Evolutionary conservation across 2,329 filamentous ascomycete species (phyloP), one percentile per base, ranked within the genome.

Genomic region (Stachybotrys elegans): DNA sequence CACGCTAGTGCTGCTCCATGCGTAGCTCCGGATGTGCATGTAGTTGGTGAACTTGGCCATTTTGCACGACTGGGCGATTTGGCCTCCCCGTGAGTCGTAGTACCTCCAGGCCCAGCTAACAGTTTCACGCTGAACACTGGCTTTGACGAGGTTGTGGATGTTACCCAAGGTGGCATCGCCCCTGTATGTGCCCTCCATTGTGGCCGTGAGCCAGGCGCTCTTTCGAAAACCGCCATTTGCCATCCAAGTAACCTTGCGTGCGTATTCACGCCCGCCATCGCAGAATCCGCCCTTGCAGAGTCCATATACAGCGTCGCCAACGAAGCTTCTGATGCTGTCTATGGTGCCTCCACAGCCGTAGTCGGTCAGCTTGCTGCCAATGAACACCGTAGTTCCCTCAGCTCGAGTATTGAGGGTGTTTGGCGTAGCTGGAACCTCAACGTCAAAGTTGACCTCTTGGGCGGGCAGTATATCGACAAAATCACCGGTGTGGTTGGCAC

Each of bases 31-130:
- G 32, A 35, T 35, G 32, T 35, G 32, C 9, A 35, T 11, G 16
- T 35, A 35, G 32, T 35, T 35, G 32, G 11, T 35, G 17, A 35
- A 35, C 32, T 35, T 35, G 32, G 32, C 32, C 32, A 35, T 35
- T 19, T 35, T 35, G 32, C 32, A 35, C 16, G 12, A n/a, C 16
- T 17, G 7, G 9, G 32, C 8, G 32, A 13, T 35, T 8, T 16
- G 8, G 32, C 8, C 16, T 11, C 16, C 16, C 9, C 9, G 16
- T 8, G 16, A 8, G 11, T 35, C 12, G 11, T n/a, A 11, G 9
- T 8, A 8, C 16, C 32, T 35, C 32, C 32, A 35, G 16, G 32
- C 32, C 9, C 9, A 35, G 9, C 8, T 16, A 16, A 35, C 32
- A 35, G 32, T 35, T 16, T 35, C 32, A 17, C 12, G 17, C 32